A percentile compares a stretch with the other conserved stretches of the same genome.
Conservation (phyloP, 2,329 filamentous ascomycete species). For the Aspergillus sp. region DNA sequence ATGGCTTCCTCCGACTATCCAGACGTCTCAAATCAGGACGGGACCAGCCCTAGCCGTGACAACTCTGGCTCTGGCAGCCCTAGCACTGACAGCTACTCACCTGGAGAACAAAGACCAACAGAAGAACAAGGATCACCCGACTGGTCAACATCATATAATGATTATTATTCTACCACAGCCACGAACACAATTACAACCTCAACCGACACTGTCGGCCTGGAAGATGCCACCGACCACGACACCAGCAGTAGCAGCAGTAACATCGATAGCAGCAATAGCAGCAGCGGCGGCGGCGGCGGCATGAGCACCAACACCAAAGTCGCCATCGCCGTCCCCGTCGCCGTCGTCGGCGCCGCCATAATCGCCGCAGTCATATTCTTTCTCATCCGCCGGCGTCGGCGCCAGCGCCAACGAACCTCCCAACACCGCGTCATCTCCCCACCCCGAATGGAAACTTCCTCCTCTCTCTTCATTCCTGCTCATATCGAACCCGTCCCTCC, state of each 20-base stretch:
- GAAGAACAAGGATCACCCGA: no score
- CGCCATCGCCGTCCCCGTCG: conserved; percentile 35
- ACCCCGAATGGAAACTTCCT: conserved; percentile 2
- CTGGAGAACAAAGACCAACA: no score
- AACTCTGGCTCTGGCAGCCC: no score
- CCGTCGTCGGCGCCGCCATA: conserved; percentile 27
- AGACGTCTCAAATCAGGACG: no score
- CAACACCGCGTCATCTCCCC: neutral
- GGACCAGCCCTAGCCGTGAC: no score
- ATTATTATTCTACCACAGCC: no score
- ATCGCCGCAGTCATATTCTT: conserved; percentile 27
- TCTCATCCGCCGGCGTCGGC: conserved; percentile 22
- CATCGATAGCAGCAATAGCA: neutral
- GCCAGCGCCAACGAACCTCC: conserved; percentile 18
- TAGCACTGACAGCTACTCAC: no score
- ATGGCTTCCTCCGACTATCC: neutral
- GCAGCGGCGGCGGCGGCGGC: conserved; percentile 1
- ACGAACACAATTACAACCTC: neutral
- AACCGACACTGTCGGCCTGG: neutral
- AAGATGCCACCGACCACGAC: neutral
- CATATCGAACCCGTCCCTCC: neutral
- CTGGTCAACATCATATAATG: no score
- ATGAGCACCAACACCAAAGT: conserved; percentile 26
- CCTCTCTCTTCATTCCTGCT: conserved; percentile 7
- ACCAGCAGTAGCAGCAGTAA: neutral